Evolutionary conservation across 2,329 filamentous ascomycete genomes (phyloP).

Genomic region (Endothia cerciana): DNA sequence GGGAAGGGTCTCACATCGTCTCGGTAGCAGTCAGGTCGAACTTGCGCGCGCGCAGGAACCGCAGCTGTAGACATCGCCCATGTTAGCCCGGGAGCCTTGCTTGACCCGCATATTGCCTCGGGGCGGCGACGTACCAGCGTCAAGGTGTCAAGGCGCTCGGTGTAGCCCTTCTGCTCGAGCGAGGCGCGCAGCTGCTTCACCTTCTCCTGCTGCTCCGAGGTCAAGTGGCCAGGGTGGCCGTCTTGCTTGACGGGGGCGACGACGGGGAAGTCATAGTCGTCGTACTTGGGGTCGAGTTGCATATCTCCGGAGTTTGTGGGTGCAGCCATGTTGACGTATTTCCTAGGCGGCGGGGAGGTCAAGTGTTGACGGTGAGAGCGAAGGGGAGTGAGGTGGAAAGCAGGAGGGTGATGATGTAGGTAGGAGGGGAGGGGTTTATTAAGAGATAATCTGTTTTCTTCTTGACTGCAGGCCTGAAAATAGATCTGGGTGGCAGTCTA

Average conservation of each 20-base stretch:
- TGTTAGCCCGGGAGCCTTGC: constrained; percentile 22
- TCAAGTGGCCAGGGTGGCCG: constrained; percentile 89
- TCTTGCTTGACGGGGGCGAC: constrained; percentile 69
- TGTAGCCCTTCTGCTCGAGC: constrained; percentile 84
- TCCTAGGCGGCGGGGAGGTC: neutral
- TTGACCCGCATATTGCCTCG: neutral
- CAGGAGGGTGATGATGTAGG: neutral
- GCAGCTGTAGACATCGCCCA: constrained; percentile 58
- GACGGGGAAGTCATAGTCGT: constrained; percentile 92
- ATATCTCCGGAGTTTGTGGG: constrained; percentile 42
- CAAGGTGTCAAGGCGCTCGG: constrained; percentile 85
- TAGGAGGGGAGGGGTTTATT: neutral
- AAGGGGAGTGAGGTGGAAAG: neutral
- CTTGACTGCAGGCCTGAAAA: constrained; percentile 9
- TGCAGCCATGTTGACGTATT: constrained; percentile 33
- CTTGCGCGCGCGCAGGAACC: constrained; percentile 92
- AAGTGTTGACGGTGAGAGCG: constrained; percentile 19
- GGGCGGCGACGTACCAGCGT: constrained; percentile 68
- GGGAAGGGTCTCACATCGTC: constrained; percentile 72
- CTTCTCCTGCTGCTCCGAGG: constrained; percentile 83
- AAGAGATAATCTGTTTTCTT: constrained; percentile 6
- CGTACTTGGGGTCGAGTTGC: constrained; percentile 85
- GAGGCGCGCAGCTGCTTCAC: constrained; percentile 82
- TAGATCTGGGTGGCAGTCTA: constrained; percentile 9
- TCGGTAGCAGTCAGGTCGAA: constrained; percentile 85